Conservation (phyloP, 2,329 filamentous ascomycete species). For the Thelonectria olida region DNA sequence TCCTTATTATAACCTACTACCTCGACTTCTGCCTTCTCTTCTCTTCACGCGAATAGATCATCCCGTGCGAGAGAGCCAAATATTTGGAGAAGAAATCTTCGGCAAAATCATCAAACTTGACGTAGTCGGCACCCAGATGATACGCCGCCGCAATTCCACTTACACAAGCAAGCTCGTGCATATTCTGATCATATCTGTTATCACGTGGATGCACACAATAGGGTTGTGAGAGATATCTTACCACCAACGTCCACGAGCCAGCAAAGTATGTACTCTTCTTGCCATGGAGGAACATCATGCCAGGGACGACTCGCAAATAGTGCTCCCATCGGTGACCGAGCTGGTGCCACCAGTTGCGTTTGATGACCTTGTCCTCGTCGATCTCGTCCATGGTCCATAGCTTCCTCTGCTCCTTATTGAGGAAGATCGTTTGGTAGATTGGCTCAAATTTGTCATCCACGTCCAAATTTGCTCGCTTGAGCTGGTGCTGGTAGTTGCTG, state of each 20-base stretch:
- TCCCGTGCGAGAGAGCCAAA: constrained; percentile 55
- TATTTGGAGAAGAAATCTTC: constrained; percentile 59
- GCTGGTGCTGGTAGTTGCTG: constrained; percentile 79
- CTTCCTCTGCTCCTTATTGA: constrained; percentile 65
- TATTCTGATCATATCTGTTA: constrained; percentile 54
- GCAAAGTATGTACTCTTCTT: constrained; percentile 70
- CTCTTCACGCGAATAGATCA: constrained; percentile 49
- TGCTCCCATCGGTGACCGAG: constrained; percentile 72
- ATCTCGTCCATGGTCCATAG: constrained; percentile 70
- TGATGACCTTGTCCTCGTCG: constrained; percentile 66
- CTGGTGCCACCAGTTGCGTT: constrained; percentile 75
- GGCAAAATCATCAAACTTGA: constrained; percentile 64
- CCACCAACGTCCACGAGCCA: constrained; percentile 74
- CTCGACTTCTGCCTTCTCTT: constrained; percentile 28
- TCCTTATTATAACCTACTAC: too few relatives aligned
- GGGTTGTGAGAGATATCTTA: constrained; percentile 44
- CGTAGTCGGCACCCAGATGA: constrained; percentile 71
- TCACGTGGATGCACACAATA: too few relatives aligned
- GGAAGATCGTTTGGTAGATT: constrained; percentile 76
- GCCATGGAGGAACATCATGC: constrained; percentile 77
- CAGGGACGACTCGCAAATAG: constrained; percentile 72
- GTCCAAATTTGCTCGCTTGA: constrained; percentile 54
- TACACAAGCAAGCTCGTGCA: constrained; percentile 76
- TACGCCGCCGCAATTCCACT: constrained; percentile 77
- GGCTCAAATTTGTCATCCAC: constrained; percentile 56